Percentiles rank a stretch among this genome's conserved stretches.
Evolutionary conservation across 2,329 filamentous ascomycete species (phyloP).

Genomic region (Fusarium acutatum): DNA sequence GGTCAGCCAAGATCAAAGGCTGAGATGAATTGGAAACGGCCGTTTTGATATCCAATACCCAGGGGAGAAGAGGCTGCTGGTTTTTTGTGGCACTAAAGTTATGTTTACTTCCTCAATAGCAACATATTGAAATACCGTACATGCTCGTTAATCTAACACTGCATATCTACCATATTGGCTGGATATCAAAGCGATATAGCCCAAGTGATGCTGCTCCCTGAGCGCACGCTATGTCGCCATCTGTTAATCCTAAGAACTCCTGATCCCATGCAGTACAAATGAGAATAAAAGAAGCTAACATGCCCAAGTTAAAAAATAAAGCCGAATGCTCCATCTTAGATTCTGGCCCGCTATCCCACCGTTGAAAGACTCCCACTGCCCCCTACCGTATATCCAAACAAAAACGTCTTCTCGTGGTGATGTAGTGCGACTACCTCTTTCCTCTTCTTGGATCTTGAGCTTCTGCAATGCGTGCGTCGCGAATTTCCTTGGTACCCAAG

Average conservation of each 20-base stretch:
- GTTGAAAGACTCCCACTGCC: neutral
- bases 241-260: constrained; percentile 36
- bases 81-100: constrained; percentile 6
- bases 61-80: neutral
- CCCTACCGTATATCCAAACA: neutral
- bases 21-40: constrained; percentile 21
- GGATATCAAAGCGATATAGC: constrained; percentile 1
- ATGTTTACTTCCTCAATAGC: constrained; percentile 11
- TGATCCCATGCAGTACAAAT: constrained; percentile 35
- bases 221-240: constrained; percentile 21
- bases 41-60: constrained; percentile 33
- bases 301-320: constrained; percentile 14
- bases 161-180: neutral
- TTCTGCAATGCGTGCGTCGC: constrained; percentile 83
- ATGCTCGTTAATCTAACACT: constrained; percentile 8
- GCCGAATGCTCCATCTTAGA: neutral
- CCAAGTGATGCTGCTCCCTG: constrained; percentile 7
- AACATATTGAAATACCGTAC: constrained; percentile 8
- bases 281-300: constrained; percentile 17
- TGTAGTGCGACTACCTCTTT: constrained; percentile 52
- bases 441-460: constrained; percentile 82
- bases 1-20: constrained; percentile 9
- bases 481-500: constrained; percentile 89
- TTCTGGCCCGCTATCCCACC: neutral
- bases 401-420: neutral